Evolutionary conservation across 305 asterid genomes (phyloP), one percentile per base, ranked within the genome.

Genomic region (Andrographis paniculata): DNA sequence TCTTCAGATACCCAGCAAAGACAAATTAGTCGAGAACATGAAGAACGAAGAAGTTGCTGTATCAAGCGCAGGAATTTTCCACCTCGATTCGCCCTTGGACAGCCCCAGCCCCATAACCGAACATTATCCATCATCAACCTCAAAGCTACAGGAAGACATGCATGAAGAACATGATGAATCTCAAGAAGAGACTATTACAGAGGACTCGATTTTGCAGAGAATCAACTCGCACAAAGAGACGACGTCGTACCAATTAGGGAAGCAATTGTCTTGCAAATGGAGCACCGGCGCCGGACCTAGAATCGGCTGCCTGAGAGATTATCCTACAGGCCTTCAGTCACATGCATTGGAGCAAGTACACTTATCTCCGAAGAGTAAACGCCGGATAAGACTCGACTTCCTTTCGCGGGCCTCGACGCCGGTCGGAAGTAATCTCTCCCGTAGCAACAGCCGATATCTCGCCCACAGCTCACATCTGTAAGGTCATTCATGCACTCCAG

Each of bases 251-350:
- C 94, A 83, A 59, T 15, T 79, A 22, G 94, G 87, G 36, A 77
- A 77, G 58, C 91, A 83, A 20, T 10, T 79, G 36, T 79, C 91
- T 12, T 77, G 78, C 72, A 79, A 37, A 58, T 83, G 94, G 94
- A 83, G 92, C 68, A 74, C 91, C 0, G 94, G 94, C 48, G 94
- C 91, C 6, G 92, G 94, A 20, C 91, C 94, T 11, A 63, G 94
- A 14, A 83, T 83, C 8, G 80, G 94, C 5, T 83, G 92, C 53
- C 55, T 83, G 60, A 66, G 94, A 53, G 94, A 79, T n/a, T 83
- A 79, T 44, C 94, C 87, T 1, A 55, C 87, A 0, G 79, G 75
- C 56, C 82, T 83, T 4, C 94, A 83, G 40, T 70, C 75, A 6
- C 92, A 75, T 20, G 92, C 82, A 10, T 54, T 83, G 24, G 87